phyloP scores from a whole-genome alignment of 208 protist species.

The Crithidia mellificae region DNA sequence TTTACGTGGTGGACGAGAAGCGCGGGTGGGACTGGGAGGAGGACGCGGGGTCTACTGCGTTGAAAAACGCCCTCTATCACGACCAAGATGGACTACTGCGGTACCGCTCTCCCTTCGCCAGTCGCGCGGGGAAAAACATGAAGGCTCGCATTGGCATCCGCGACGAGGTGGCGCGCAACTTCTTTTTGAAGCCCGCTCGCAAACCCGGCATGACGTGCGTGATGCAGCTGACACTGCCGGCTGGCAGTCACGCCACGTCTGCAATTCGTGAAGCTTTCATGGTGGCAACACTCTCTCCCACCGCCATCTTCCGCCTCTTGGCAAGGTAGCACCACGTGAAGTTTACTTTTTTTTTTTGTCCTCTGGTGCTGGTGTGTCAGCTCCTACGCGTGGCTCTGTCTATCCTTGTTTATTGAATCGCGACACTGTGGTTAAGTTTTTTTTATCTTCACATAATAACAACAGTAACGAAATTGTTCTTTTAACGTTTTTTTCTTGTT shows the following conservation, averaged over 20 bases:
- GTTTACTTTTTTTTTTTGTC: neutral
- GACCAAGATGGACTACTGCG: slow-evolving; percentile 79
- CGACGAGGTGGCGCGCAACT: slow-evolving; percentile 46
- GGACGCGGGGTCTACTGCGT: slow-evolving; percentile 19
- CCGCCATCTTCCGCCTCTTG: slow-evolving; percentile 56
- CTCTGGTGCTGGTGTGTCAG: too few relatives aligned
- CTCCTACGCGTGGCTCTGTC: too few relatives aligned
- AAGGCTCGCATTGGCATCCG: slow-evolving; percentile 66
- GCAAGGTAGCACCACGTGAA: too few relatives aligned
- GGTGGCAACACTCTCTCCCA: slow-evolving; percentile 68
- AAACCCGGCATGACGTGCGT: slow-evolving; percentile 73
- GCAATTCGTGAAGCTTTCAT: slow-evolving; percentile 73
- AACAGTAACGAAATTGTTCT: too few relatives aligned
- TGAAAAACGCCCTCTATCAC: slow-evolving; percentile 56
- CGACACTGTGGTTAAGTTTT: too few relatives aligned
- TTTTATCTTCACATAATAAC: too few relatives aligned
- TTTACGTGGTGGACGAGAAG: slow-evolving; percentile 69
- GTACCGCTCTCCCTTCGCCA: slow-evolving; percentile 61
- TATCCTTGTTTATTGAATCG: too few relatives aligned
- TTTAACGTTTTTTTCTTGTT: too few relatives aligned
- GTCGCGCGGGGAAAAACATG: slow-evolving; percentile 51
- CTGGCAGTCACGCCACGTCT: slow-evolving; percentile 66
- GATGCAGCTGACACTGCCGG: slow-evolving; percentile 61
- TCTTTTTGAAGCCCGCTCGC: slow-evolving; percentile 76
- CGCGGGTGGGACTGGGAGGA: slow-evolving; percentile 82